phyloP scores from a whole-genome alignment of 1,284 basidiomycete genomes.

The Irpex sp. region DNA sequence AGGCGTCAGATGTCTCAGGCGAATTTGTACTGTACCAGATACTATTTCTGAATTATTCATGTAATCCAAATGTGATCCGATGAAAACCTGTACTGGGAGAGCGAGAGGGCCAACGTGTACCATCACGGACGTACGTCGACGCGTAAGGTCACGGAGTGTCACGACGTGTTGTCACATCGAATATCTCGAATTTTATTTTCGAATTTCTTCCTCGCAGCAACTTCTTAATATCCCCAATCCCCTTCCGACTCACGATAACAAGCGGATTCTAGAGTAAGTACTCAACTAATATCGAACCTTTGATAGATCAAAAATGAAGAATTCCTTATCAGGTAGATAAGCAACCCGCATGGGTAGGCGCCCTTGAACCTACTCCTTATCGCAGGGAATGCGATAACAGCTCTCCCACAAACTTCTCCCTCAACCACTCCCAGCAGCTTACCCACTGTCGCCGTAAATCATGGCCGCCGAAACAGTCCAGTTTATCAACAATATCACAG shows the following conservation, averaged over 20 bases:
- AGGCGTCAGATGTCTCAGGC: too few species aligned
- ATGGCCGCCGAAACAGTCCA: slow-evolving; percentile 41
- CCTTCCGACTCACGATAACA: too few species aligned
- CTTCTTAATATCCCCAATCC: too few species aligned
- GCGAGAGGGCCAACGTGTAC: background rate
- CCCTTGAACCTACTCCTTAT: background rate
- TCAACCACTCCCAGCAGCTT: background rate
- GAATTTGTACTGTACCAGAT: too few species aligned
- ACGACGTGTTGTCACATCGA: background rate
- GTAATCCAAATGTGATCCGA: too few species aligned
- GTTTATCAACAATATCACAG: slow-evolving; percentile 66
- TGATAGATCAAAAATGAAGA: background rate
- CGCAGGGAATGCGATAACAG: background rate
- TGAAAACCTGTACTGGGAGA: too few species aligned
- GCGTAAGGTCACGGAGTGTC: background rate
- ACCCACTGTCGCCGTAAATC: slow-evolving; percentile 2
- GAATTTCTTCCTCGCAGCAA: background rate
- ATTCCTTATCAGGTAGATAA: background rate
- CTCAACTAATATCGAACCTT: too few species aligned
- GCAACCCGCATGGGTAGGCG: background rate
- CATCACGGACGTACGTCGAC: background rate
- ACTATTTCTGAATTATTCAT: too few species aligned
- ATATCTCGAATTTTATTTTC: background rate
- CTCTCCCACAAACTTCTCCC: background rate
- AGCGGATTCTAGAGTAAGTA: too few species aligned